Evolutionary conservation across 441 rosid species (phyloP), one percentile per base, ranked within the genome.

Genomic region (Gossypium davidsonii): DNA sequence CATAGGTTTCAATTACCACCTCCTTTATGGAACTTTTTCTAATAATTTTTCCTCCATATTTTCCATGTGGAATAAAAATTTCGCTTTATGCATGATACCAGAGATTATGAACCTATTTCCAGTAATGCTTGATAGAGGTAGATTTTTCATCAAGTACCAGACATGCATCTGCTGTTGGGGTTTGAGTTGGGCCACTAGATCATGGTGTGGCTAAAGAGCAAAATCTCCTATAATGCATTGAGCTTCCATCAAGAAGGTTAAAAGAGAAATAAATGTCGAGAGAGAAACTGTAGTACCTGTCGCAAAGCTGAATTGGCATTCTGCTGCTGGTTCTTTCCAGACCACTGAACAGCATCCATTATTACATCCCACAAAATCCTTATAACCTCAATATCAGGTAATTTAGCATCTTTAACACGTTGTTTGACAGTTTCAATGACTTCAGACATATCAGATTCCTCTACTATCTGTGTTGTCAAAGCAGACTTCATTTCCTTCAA

Each of bases 341-440:
- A 93, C 99, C 98, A 93, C 78, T 91, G 99, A 68, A 95, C 97
- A 80, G 98, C 99, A 83, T 93, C 99, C 98, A 95, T 95, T 71
- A 95, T 69, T 14, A 92, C 88, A 86, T 95, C 99, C 99, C 99
- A 95, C 67, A 95, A 77, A 67, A 93, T 88, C 55, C 97, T 83
- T 58, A 95, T 90, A 62, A 89, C 84, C 84, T 95, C 99, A 64
- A 79, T 65, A 39, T 93, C 97, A 4, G 89, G 99, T 48, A 95
- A 83, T 68, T 89, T 89, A 64, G 97, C 98, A 74, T 95, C 99
- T 67, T 82, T 89, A 51, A 91, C 89, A 37, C 81, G 87, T 65
- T 91, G 97, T 81, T 93, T 95, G 78, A 89, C 97, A 15, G 81
- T 82, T 17, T 91, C 99, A 48, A 90, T 91, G 39, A 95, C 97